phyloP scores from a whole-genome alignment of 768 basidiomycete genomes.

The Sporobolomyces phaffii region DNA sequence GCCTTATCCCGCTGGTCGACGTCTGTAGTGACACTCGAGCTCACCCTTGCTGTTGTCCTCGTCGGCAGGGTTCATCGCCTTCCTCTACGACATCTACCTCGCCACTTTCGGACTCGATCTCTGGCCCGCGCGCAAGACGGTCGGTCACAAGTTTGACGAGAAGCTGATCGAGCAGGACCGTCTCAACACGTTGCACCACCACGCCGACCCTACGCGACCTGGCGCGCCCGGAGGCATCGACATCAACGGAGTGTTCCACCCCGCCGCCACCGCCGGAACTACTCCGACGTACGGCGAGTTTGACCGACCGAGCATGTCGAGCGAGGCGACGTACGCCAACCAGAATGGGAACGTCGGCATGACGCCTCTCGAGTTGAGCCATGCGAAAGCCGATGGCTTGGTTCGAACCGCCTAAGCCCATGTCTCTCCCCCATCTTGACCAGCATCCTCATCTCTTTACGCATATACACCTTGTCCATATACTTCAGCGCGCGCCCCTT shows the following conservation, averaged over 20 bases:
- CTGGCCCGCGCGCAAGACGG: constrained; percentile 45
- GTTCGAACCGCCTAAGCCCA: not conserved
- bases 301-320: constrained; percentile 19
- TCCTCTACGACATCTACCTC: constrained; percentile 44
- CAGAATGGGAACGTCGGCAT: too few species aligned
- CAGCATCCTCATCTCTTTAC: too few species aligned
- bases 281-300: not conserved
- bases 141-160: constrained; percentile 13
- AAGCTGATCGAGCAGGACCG: constrained; percentile 27
- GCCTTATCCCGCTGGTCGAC: constrained; percentile 44
- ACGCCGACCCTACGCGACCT: constrained; percentile 14
- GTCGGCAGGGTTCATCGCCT: constrained; percentile 7
- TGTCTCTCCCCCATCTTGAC: not conserved
- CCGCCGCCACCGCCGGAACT: not conserved
- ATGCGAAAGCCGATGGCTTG: constrained; percentile 4
- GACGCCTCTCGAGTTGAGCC: constrained; percentile 16
- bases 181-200: constrained; percentile 30
- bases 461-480: not conserved
- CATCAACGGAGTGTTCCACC: not conserved
- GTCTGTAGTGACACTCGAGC: not conserved
- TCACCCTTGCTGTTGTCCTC: not conserved
- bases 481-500: too few species aligned
- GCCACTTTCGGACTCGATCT: constrained; percentile 47
- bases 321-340: constrained; percentile 3
- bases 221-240: constrained; percentile 24